Evolutionary conservation across 176 grass and related monocot species (phyloP), one percentile per base, ranked within the genome.

Genomic region (Olyra latifolia): DNA sequence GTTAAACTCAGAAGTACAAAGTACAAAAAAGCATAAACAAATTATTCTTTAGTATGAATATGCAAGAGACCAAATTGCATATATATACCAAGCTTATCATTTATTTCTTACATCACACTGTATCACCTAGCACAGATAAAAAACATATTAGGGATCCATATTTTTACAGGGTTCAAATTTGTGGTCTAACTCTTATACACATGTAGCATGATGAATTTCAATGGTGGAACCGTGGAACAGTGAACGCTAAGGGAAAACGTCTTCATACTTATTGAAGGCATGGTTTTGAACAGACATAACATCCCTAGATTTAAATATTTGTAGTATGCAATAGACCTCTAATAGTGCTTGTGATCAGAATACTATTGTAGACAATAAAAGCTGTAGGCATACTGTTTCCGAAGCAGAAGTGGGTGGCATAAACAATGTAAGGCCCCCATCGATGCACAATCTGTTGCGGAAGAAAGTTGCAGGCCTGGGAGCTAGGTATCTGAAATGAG

Each of bases 341-440:
- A 60, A 55, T 27, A 63, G 24, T 29, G 14, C 46, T 49, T 71
- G 56, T 19, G 25, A 64, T 58, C 39, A 45, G 3, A 17, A 35
- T 76, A 74, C 72, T 38, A 14, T 62, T 45, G 25, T 13, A 39
- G 53, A 62, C 63, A 81, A 42, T 29, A 52, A 27, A 52, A 74
- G 54, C 9, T 50, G 42, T 71, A 47, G 41, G 66, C 32, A 4
- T 86, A 98, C 92, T 17, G 95, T 98, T 89, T 93, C 63, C 0
- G 90, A 79, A 87, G 95, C 90, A 89, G 95, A 93, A 77, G 95
- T 95, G 63, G 95, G 95, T 49, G 95, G 95, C 92, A 98, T 98
- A 91, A 98, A 98, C 74, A 98, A 86, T 46, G 92, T 98, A 74
- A 98, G 86, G 14, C 95, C 95, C 23, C 95, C 95, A 76, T 98